phyloP scores from a whole-genome alignment of 441 rosid genomes.

The Breynia disticha region DNA sequence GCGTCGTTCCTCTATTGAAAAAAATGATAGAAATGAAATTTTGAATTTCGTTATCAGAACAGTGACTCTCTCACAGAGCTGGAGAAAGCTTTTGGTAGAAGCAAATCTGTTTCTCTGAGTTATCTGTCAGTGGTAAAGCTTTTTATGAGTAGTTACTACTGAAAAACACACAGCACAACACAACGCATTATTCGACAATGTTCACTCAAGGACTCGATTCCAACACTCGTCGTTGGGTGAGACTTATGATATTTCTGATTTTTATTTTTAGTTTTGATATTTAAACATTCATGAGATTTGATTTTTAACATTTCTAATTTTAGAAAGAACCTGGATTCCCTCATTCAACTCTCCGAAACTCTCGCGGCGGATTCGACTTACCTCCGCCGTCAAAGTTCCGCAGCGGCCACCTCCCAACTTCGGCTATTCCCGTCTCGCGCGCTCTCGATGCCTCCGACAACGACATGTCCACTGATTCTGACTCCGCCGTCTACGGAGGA shows the following conservation, averaged over 20 bases:
- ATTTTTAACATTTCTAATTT: constrained; percentile 9
- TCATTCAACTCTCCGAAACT: constrained; percentile 25
- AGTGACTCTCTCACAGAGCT: neutral
- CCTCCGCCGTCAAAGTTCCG: constrained; percentile 61
- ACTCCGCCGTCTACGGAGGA: constrained; percentile 52
- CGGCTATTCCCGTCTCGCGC: constrained; percentile 44
- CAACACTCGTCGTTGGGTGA: constrained; percentile 48
- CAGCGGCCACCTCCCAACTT: constrained; percentile 54
- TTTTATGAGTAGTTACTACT: neutral
- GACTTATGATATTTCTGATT: constrained; percentile 24
- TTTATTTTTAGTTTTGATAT: neutral
- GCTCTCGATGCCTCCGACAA: constrained; percentile 49
- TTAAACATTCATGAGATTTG: constrained; percentile 1
- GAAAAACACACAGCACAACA: no score
- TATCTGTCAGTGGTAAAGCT: constrained; percentile 1
- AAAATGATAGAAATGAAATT: neutral
- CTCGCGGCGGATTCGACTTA: constrained; percentile 29
- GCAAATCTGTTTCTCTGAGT: no score
- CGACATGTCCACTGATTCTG: constrained; percentile 56
- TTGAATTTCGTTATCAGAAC: neutral
- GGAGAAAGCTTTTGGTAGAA: no score
- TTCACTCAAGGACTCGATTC: constrained; percentile 55
- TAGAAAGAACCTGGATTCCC: constrained; percentile 36
- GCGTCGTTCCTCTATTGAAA: neutral
- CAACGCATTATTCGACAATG: constrained; percentile 22